Evolutionary conservation across 1,139 yeast species (phyloP), one percentile per base, ranked within the genome.

Genomic region (Kluyveromyces sp.): DNA sequence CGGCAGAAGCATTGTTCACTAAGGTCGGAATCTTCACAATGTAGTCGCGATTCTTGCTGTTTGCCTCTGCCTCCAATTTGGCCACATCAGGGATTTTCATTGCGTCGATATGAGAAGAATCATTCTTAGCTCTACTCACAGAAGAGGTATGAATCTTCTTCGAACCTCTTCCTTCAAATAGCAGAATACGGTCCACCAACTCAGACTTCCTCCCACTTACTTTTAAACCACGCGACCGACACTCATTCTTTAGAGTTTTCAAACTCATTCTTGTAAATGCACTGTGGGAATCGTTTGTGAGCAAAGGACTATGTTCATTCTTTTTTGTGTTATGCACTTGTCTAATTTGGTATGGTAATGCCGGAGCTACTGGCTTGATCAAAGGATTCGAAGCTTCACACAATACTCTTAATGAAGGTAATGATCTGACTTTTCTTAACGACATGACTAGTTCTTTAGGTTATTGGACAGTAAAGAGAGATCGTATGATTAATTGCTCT

Each of bases 171-270:
- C 39, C 34, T 37, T 49, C 52, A 37, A 43, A 47, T n/a, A 46
- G 41, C 34, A 47, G 53, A 31, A 78, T 61, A 47, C 83, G 70
- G 48, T 76, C 77, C 37, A 77, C 69, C 25, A 79, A 62, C 39
- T 79, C 82, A 8, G 72, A 60, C 56, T 79, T 80, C 45, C 70
- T 71, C 8, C 86, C 86, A 29, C 75, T 65, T 0, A 78, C 73
- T 53, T 74, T 77, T 49, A 79, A 61, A 0, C 83, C 83, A 50
- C 81, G 72, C 47, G 66, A 67, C 47, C 73, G 73, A 58, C 83
- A 79, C 57, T 79, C 83, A 45, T 60, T 59, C 55, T 75, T 75
- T 51, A 79, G 68, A 1, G 74, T 68, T 45, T 72, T 71, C 40
- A 78, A 64, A 39, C 75, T 74, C 73, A 77, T 70, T 30, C 70